Base-by-base conservation (phyloP, 2,329 filamentous ascomycete species). In the Stemphylium beticola region DNA sequence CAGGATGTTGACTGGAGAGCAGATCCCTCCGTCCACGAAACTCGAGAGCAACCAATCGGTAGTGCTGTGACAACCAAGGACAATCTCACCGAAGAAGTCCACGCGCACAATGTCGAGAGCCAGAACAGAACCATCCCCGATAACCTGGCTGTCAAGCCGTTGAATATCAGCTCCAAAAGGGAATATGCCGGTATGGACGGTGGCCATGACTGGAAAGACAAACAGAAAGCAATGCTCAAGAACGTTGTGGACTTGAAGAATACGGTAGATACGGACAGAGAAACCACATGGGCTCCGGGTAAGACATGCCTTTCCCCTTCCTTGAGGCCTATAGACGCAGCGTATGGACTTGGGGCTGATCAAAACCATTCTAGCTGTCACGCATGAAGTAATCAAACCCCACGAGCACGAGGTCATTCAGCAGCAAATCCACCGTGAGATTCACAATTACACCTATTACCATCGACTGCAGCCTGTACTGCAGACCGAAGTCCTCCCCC, bases 381-480 rank as follows among this genome's bases (percentile, higher is more conserved):
- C 75, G 1, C 81, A 84, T 54, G 81, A 85, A 59, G 73, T 76
- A 0, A 68, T 84, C 34, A 73, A 74, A 14, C 74, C 77, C 3
- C 65, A 76, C 12, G 64, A 75, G 10, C 81, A 81, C 54, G 74
- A 83, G 43, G 74, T 83, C 39, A 64, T 76, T 14, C 73, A 82
- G 58, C 77, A 83, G 60, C 61, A 65, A 18, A 79, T 84, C 45
- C 79, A 77, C 6, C 79, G 81, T 33, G 82, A 85, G 55, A 82
- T 83, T 31, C 83, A 85, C 69, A 79, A 79, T 31, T 77, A 85
- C 64, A 78, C 84, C 57, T 68, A 82, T 32, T 80, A 78, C 59
- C 81, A 84, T 55, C 78, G 79, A 22, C 74, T 82, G 22, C 78
- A 82, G n/a, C 83, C 83, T 3, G 76, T 85, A 18, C 74, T 80